Evolutionary conservation across 495 filamentous ascomycete species (phyloP).

Genomic region (Daldinia caldariorum): DNA sequence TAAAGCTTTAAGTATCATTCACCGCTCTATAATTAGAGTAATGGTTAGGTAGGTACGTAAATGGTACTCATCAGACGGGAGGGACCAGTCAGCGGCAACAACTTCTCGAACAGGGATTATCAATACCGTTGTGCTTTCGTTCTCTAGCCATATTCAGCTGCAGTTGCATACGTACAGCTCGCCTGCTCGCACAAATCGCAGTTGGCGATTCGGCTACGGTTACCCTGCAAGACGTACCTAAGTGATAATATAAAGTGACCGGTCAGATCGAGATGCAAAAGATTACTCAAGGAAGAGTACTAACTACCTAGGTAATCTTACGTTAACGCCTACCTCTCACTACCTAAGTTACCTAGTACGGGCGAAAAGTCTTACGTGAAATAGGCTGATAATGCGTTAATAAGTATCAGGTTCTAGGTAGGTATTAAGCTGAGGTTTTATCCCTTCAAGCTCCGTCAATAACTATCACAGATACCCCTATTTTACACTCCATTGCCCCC

Average conservation of each 20-base stretch:
- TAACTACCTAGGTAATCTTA: neutral
- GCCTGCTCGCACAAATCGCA: too few species aligned
- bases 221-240: neutral
- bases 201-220: slow-evolving; percentile 2
- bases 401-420: too few species aligned
- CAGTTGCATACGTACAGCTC: slow-evolving; percentile 10
- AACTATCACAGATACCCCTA: neutral
- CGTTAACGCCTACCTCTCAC: neutral
- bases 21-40: slow-evolving; percentile 37
- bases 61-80: slow-evolving; percentile 9
- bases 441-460: neutral
- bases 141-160: slow-evolving; percentile 2
- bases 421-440: neutral
- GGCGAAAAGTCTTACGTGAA: neutral
- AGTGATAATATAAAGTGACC: neutral
- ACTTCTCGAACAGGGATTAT: slow-evolving; percentile 17
- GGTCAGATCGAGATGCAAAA: slow-evolving; percentile 7
- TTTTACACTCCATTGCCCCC: neutral
- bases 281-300: neutral
- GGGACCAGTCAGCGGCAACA: slow-evolving; percentile 15
- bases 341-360: too few species aligned
- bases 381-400: neutral
- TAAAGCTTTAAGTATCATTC: neutral
- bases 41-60: slow-evolving; percentile 14
- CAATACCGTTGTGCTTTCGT: slow-evolving; percentile 4